These are phyloP conservation scores for Podospora pseudopauciseta DNA, from an alignment of 495 filamentous ascomycete species.

Conservation along the genomic window DNA sequence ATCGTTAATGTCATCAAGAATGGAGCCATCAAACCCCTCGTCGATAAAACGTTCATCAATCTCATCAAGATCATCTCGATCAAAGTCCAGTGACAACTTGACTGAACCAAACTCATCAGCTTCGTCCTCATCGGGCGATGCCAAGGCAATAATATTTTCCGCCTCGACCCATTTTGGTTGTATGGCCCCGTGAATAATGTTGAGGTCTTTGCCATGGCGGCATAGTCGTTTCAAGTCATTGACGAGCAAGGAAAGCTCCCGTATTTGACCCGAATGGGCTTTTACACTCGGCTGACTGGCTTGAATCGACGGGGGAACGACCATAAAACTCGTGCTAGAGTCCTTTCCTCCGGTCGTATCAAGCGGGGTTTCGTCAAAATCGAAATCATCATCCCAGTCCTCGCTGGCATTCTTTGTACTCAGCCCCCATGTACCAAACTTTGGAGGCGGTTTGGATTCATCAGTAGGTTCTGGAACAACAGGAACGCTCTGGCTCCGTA, in stretches of 20 bases:
- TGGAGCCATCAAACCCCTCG: constrained; percentile 48
- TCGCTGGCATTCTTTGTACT: constrained; percentile 79
- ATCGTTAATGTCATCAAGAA: constrained; percentile 34
- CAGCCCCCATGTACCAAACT: constrained; percentile 86
- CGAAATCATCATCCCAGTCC: constrained; percentile 85
- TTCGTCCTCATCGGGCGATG: constrained; percentile 74
- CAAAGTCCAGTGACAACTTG: constrained; percentile 29
- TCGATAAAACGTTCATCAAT: constrained; percentile 57
- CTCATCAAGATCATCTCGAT: constrained; percentile 39
- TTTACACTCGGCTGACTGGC: constrained; percentile 80
- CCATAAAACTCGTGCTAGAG: constrained; percentile 54
- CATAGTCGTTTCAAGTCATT: constrained; percentile 63
- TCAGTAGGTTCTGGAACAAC: constrained; percentile 63
- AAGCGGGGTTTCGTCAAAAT: constrained; percentile 54
- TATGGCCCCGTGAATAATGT: constrained; percentile 59
- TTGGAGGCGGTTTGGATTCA: constrained; percentile 59
- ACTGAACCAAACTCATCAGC: constrained; percentile 30
- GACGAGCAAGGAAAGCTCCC: constrained; percentile 77
- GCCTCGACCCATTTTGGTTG: constrained; percentile 76
- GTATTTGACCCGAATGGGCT: constrained; percentile 81
- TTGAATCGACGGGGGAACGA: constrained; percentile 76
- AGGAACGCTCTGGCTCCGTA: constrained; percentile 95
- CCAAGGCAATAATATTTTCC: constrained; percentile 81
- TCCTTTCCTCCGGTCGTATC: constrained; percentile 36
- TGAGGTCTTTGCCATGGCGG: constrained; percentile 67